Base-by-base conservation (phyloP, 495 filamentous ascomycete genomes). In the Tuber indicum region DNA sequence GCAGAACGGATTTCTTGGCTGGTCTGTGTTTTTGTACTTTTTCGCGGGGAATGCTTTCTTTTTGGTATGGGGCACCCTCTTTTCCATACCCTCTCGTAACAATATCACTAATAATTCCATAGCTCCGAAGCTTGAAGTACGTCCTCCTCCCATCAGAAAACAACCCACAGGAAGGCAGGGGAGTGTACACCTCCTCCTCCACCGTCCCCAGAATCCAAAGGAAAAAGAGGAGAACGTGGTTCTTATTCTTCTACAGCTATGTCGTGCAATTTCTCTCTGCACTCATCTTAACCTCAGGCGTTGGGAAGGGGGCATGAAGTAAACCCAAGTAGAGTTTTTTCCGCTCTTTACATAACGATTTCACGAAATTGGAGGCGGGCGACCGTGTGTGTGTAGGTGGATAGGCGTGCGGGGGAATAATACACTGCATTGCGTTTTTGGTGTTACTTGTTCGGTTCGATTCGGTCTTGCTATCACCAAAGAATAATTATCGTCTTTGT, bases 11-110 rank as follows among this genome's bases (percentile, higher is more conserved):
- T 94, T 92, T 93, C 85, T 94, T 71, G 92, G 92, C 72, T 98
- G 96, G 96, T 85, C 87, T 0, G 89, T 97, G 66, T 99, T 98
- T 81, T 84, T 89, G 26, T 98, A 98, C 84, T 94, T 93, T 0
- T 99, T 95, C 82, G 84, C 91, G 62, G 95, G 96, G 3, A 97
- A 98, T 86, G 96, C 96, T 0, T 93, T 99, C 79, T 99, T 99
- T 84, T 84, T 98, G 86, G 94, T 97, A 88, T 62, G 80, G 91
- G 85, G 14, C 17, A 49, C 66, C 45, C 49, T 58, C 23, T 2
- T 32, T 26, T 8, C 17, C 39, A 10, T 7, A 71, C 32, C 7
- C 36, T 14, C 62, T 17, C 43, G 36, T 8, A 43, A 26, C 16
- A 66, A 66, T 19, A 43, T 32, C 47, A 7, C 74, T 74, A n/a